Percentiles rank a stretch among this genome's conserved stretches.
Conservation (phyloP, 176 grass and related monocot species). For the Aegilops bicornis region DNA sequence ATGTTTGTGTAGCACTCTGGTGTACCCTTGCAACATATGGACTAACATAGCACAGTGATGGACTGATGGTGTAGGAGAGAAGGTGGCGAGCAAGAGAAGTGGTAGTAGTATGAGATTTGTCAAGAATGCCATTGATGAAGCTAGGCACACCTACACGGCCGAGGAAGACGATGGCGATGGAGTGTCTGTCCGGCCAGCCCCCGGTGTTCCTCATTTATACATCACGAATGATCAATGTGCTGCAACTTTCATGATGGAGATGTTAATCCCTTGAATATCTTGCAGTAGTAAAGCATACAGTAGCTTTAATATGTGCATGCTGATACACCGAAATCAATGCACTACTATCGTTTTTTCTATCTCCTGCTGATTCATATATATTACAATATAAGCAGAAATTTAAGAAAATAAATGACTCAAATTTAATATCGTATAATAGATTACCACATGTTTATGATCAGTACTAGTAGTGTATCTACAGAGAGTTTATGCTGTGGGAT, state of each 20-base stretch:
- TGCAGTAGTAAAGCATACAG: background rate
- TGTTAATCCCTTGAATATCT: background rate
- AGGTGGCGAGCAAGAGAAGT: background rate
- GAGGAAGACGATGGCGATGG: background rate
- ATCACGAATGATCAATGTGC: background rate
- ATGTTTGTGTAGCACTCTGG: background rate
- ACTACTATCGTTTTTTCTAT: background rate
- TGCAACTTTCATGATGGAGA: background rate
- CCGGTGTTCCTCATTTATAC: background rate
- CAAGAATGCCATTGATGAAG: background rate
- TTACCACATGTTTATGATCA: too few relatives aligned
- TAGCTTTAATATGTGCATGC: background rate
- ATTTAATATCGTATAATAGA: background rate
- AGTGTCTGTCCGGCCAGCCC: background rate
- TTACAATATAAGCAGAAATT: background rate
- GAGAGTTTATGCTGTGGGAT: background rate
- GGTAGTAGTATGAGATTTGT: background rate
- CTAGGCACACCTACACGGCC: background rate
- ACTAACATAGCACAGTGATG: constrained; percentile 1
- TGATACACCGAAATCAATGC: background rate
- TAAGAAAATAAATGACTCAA: background rate
- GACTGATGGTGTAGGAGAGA: background rate
- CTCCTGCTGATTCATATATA: background rate
- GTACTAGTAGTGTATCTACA: background rate
- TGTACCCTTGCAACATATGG: background rate